phyloP scores from a whole-genome alignment of 345 rosid genomes.

The Dipteronia dyeriana region DNA sequence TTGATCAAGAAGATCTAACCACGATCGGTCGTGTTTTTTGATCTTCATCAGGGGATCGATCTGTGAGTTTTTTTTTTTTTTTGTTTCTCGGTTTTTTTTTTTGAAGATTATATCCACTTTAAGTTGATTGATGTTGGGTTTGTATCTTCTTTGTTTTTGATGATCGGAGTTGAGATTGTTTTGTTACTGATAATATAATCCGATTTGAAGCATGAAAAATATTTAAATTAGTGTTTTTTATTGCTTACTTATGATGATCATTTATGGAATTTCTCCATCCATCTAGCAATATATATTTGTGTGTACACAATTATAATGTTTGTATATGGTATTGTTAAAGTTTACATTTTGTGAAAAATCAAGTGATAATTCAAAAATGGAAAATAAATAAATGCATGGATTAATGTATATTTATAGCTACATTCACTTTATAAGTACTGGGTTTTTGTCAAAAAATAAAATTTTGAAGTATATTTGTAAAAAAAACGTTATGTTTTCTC shows the following conservation, averaged over 20 bases:
- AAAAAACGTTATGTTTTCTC: background rate
- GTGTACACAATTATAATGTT: background rate
- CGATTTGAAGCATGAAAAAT: conserved; percentile 2
- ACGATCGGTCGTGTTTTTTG: conserved; percentile 35
- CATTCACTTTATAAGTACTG: conserved; percentile 31
- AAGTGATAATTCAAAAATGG: conserved; percentile 23
- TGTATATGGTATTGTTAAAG: background rate
- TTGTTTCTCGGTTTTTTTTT: conserved; percentile 18
- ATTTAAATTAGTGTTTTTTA: background rate
- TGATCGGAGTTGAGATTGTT: conserved; percentile 33
- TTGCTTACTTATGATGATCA: background rate
- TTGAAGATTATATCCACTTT: conserved; percentile 13
- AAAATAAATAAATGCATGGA: conserved; percentile 16
- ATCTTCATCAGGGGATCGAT: conserved; percentile 42
- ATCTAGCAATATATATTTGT: background rate
- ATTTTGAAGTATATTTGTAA: background rate
- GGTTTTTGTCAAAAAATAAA: conserved; percentile 16
- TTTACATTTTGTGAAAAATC: conserved; percentile 11
- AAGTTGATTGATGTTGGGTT: conserved; percentile 31
- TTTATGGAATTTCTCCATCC: background rate
- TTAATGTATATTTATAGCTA: conserved; percentile 24
- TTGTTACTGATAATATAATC: conserved; percentile 13
- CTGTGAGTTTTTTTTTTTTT: conserved; percentile 42
- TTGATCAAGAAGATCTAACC: conserved; percentile 26
- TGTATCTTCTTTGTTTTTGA: conserved; percentile 8